Percentiles rank a stretch among this genome's conserved stretches.
Conservation (phyloP, 164 flowering plant species). For the Litsea cubeba region DNA sequence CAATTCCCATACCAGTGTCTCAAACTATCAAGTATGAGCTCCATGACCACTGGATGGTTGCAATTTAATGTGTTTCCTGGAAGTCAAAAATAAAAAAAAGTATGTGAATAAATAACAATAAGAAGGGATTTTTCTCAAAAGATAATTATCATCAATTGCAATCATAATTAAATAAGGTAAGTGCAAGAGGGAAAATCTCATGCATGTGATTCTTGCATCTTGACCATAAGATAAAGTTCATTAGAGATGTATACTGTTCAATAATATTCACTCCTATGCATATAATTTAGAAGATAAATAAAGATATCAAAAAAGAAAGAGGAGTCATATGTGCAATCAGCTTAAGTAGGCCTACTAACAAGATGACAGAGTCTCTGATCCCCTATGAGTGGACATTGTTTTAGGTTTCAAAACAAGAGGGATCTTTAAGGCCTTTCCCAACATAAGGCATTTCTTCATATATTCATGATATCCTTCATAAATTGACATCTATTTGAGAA, state of each 20-base stretch:
- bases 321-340: not conserved
- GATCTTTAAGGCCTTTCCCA: not conserved
- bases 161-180: too few species aligned
- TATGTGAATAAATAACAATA: not conserved
- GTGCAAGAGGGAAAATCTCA: too few species aligned
- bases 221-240: not conserved
- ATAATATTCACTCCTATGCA: not conserved
- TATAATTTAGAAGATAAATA: not conserved
- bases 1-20: conserved; percentile 79
- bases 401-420: not conserved
- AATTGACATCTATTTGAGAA: not conserved
- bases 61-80: conserved; percentile 95
- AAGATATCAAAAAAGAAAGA: too few species aligned
- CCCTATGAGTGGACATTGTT: not conserved
- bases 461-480: not conserved
- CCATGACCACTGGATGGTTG: conserved; percentile 98
- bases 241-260: not conserved
- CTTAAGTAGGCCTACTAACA: not conserved
- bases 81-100: conserved; percentile 5
- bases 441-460: not conserved
- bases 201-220: not conserved
- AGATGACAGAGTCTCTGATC: not conserved
- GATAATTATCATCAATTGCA: too few species aligned
- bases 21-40: conserved; percentile 87
- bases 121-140: too few species aligned